Evolutionary conservation across 192 early-diverging fungal species (phyloP), one percentile per base, ranked within the genome.

Genomic region (Podila epicladia): DNA sequence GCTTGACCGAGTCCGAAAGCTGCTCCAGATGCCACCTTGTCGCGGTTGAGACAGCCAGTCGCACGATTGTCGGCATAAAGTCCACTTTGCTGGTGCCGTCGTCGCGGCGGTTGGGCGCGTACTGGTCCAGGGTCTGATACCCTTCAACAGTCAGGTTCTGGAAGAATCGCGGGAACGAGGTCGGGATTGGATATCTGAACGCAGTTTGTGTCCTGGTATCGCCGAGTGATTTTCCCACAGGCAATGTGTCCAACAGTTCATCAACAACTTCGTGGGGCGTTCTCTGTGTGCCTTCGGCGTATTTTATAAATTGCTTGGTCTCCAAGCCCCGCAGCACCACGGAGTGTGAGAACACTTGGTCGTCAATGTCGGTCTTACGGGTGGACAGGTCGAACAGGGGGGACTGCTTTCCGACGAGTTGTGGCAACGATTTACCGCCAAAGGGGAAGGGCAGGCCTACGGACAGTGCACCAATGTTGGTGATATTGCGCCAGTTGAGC

Each of bases 401-500:
- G 0, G 73, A 74, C 7, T 50, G n/a, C 51, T 68, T 59, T 19
- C 69, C 73, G 28, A 33, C 66, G 13, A 82, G 65, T 6, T 62
- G 31, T 15, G 73, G 72, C 26, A 72, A 24, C 26, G 38, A 24
- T 9, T 9, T 48, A 0, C 62, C 59, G n/a, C 84, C 84, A 62
- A 69, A 80, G 9, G 84, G 80, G 20, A 88, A 69, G 3, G 86
- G 86, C 26, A 88, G 62, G 3, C 65, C 70, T 13, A 75, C 58
- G 6, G 68, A 82, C 0, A 88, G 70, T 3, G 74, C 69, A 12
- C 75, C 86, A 12, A 85, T 66, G 24, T 74, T 88, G 4, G 85
- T 84, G 33, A 82, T 82, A 33, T 71, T 75, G 1, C 74, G 73
- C 86, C 86, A 88, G 70, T 85, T 88, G 9, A 88, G 61, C 22